Base-by-base conservation (phyloP, 208 protist genomes). In the Acanthamoeba lugdunensis region DNA sequence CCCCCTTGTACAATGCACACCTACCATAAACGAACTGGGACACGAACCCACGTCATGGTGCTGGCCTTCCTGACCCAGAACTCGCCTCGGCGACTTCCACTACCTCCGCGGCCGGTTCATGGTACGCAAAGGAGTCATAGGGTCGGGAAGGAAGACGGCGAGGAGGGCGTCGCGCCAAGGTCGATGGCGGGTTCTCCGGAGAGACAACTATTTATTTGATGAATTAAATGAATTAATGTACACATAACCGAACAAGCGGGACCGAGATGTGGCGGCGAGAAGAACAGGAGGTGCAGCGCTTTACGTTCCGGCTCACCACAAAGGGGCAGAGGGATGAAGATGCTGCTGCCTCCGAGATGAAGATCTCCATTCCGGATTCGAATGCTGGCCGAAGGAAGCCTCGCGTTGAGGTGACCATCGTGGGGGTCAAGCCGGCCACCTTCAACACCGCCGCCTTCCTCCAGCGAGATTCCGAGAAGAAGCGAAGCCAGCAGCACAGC, bases 401-500 rank as follows among this genome's bases (percentile, higher is more conserved):
- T 65, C 58, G 58, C 2, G 58, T 65, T 18, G 25, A 65, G 18
- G 21, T 63, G 25, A 65, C 79, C 13, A 84, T 87, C 21, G 79
- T 87, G 4, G 79, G 79, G 33, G 79, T 87, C 2, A 56, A 30
- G 18, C 79, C 41, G 13, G 79, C 79, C 30, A 87, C 79, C n/a
- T 87, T 87, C 25, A 87, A 87, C 79, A 87, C 79, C 21, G 33
- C 50, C 79, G 11, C 79, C 79, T 87, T 87, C 52, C 52, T 87
- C 23, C 79, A 63, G 23, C 41, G 45, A 21, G 79, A 87, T 23
- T 87, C 79, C 0, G n/a, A n/a, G 13, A 45, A 87, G 30, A 82
- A 56, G 41, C 8, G 52, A n/a, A 54, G 23, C 18, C 58, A 13
- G 18, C 52, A 56, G n/a, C 14, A 8, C 75, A 30, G 25, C 16